phyloP scores from a whole-genome alignment of 2,329 filamentous ascomycete species.

The Aplosporella prunicola region DNA sequence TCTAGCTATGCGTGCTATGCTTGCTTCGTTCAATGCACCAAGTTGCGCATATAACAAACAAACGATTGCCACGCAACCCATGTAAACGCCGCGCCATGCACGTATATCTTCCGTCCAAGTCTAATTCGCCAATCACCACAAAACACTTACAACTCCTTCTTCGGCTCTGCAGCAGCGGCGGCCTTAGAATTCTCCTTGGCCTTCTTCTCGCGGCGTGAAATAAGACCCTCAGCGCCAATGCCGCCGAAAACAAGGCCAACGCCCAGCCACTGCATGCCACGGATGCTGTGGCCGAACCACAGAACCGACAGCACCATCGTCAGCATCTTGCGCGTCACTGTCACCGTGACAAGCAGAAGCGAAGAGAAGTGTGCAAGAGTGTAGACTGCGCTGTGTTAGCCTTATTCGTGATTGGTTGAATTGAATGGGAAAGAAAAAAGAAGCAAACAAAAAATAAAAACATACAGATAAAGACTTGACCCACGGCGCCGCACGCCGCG shows the following conservation, averaged over 20 bases:
- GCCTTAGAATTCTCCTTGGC: conserved; percentile 60
- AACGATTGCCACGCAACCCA: too few species aligned
- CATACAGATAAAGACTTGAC: conserved; percentile 83
- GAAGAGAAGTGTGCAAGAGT: conserved; percentile 88
- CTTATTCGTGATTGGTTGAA: neutral
- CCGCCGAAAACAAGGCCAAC: conserved; percentile 90
- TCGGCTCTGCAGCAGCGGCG: conserved; percentile 12
- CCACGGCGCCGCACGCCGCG: conserved; percentile 78
- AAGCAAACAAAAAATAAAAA: conserved; percentile 3
- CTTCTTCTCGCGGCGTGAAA: conserved; percentile 73
- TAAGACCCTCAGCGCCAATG: conserved; percentile 79
- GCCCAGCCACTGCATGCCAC: conserved; percentile 85
- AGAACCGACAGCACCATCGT: conserved; percentile 96
- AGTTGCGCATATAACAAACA: too few species aligned
- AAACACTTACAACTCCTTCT: conserved; percentile 17
- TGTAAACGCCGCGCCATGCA: too few species aligned
- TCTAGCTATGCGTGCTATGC: too few species aligned
- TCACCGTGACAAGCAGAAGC: conserved; percentile 87
- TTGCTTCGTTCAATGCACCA: too few species aligned
- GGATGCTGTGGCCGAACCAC: conserved; percentile 83
- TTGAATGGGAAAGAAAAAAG: too few species aligned
- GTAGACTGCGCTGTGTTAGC: conserved; percentile 47
- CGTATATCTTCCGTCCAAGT: too few species aligned
- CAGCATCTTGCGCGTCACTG: conserved; percentile 96
- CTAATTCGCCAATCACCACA: too few species aligned